Evolutionary conservation across 192 early-diverging fungal genomes (phyloP).

Genomic region (Coemansia sp.): DNA sequence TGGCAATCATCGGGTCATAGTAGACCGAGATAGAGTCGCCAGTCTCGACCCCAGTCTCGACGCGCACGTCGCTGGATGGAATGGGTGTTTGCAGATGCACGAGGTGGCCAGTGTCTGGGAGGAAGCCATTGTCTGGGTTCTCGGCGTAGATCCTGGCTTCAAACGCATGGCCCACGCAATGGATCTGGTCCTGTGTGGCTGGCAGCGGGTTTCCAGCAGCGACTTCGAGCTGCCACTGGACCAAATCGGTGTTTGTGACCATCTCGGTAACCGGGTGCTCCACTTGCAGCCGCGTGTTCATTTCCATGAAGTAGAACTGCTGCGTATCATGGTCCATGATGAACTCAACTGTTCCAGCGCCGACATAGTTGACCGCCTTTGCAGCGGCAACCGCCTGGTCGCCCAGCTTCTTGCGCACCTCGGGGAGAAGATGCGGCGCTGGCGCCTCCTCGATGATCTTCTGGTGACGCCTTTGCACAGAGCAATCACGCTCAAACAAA

Average conservation of each 20-base stretch:
- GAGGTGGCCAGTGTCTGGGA: constrained; percentile 91
- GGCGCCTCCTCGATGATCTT: constrained; percentile 97
- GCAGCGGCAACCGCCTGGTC: constrained; percentile 90
- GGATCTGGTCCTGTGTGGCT: constrained; percentile 58
- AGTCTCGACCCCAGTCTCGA: constrained; percentile 90
- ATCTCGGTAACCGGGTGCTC: constrained; percentile 98
- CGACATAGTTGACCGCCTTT: constrained; percentile 88
- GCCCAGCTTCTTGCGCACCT: constrained; percentile 71
- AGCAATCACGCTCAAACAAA: constrained; percentile 95
- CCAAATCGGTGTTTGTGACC: constrained; percentile 90
- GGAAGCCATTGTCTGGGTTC: constrained; percentile 84
- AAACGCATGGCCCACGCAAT: constrained; percentile 84
- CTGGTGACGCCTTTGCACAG: constrained; percentile 92
- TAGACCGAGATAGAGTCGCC: constrained; percentile 91
- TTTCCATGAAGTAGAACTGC: constrained; percentile 97
- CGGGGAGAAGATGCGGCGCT: constrained; percentile 74
- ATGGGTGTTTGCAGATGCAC: constrained; percentile 72
- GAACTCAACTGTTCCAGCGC: constrained; percentile 97
- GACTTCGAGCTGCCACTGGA: constrained; percentile 93
- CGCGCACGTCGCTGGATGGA: constrained; percentile 62
- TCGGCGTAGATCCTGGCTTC: constrained; percentile 98
- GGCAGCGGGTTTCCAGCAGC: constrained; percentile 89
- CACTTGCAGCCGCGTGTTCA: constrained; percentile 92
- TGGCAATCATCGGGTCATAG: constrained; percentile 96
- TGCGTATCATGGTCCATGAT: constrained; percentile 86